Evolutionary conservation across 1,284 basidiomycete genomes (phyloP).

Genomic region (Puccinia brachypodii): DNA sequence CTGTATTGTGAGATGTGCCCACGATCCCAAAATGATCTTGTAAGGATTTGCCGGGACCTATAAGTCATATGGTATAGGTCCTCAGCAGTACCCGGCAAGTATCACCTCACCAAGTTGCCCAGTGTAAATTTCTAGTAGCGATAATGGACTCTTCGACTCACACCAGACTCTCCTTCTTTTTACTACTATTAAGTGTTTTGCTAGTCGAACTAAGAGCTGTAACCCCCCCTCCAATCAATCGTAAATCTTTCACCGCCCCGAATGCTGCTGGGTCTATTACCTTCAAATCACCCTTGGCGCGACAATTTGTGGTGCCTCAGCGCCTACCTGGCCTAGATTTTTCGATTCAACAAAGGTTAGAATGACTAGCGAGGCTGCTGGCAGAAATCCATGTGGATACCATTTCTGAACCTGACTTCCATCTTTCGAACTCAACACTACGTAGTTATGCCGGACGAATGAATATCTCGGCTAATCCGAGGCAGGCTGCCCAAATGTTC

Average conservation of each 20-base stretch:
- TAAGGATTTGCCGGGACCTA: not conserved
- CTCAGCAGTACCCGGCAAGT: not conserved
- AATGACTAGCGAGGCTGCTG: not conserved
- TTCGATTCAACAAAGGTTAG: not conserved
- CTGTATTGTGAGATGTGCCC: not conserved
- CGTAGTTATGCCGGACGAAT: constrained; percentile 67
- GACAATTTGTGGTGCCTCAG: not conserved
- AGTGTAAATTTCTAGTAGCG: not conserved
- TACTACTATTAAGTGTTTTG: not conserved
- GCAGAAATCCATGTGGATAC: too few relatives aligned
- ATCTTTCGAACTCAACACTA: not conserved
- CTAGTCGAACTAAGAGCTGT: not conserved
- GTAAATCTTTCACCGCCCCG: not conserved
- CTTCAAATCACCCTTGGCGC: constrained; percentile 14
- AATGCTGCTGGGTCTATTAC: not conserved
- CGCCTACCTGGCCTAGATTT: not conserved
- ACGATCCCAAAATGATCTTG: not conserved
- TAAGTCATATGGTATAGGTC: not conserved
- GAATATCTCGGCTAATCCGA: constrained; percentile 65
- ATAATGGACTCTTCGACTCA: not conserved
- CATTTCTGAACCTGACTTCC: not conserved
- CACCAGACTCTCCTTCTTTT: not conserved
- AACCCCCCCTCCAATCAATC: not conserved
- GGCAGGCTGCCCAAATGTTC: constrained; percentile 73
- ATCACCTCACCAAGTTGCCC: not conserved